Evolutionary conservation across 2,329 filamentous ascomycete genomes (phyloP).

Genomic region (Aspergillus persii): DNA sequence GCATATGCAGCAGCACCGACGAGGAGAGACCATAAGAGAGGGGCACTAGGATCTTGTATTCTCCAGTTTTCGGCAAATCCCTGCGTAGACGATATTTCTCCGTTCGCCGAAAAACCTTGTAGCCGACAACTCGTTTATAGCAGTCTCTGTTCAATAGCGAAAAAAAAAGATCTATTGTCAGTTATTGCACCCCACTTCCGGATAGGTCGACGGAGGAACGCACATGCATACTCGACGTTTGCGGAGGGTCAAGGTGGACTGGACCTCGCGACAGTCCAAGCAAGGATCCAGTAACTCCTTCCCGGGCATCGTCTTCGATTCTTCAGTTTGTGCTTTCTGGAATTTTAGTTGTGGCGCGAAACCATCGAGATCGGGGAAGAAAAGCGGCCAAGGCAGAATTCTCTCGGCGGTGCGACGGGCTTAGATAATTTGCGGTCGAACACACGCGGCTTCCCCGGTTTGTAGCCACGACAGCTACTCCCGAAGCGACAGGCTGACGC

Average conservation of each 20-base stretch:
- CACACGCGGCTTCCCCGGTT: slow-evolving; percentile 23
- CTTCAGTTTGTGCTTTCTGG: not conserved
- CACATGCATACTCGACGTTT: slow-evolving; percentile 61
- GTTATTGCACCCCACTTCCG: slow-evolving; percentile 3
- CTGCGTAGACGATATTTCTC: slow-evolving; percentile 58
- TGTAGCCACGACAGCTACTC: slow-evolving; percentile 20
- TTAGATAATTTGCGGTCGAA: slow-evolving; percentile 26
- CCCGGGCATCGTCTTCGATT: slow-evolving; percentile 27
- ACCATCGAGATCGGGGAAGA: not conserved
- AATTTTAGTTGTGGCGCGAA: not conserved
- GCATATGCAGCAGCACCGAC: slow-evolving; percentile 69
- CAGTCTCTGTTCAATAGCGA: slow-evolving; percentile 56
- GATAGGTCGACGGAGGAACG: slow-evolving; percentile 17
- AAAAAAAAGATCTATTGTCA: slow-evolving; percentile 2
- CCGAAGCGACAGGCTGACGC: slow-evolving; percentile 5
- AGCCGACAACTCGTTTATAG: slow-evolving; percentile 72
- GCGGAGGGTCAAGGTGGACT: slow-evolving; percentile 55
- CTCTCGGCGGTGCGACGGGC: slow-evolving; percentile 16
- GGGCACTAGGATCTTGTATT: slow-evolving; percentile 66
- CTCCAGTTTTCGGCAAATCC: slow-evolving; percentile 38
- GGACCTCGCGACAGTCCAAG: slow-evolving; percentile 54
- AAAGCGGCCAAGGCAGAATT: slow-evolving; percentile 22
- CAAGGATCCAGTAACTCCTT: slow-evolving; percentile 45
- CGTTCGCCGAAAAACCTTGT: slow-evolving; percentile 78
- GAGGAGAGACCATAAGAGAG: slow-evolving; percentile 84